Conservation (phyloP, 140 eudicot genomes). For the Senecio squalidus region DNA sequence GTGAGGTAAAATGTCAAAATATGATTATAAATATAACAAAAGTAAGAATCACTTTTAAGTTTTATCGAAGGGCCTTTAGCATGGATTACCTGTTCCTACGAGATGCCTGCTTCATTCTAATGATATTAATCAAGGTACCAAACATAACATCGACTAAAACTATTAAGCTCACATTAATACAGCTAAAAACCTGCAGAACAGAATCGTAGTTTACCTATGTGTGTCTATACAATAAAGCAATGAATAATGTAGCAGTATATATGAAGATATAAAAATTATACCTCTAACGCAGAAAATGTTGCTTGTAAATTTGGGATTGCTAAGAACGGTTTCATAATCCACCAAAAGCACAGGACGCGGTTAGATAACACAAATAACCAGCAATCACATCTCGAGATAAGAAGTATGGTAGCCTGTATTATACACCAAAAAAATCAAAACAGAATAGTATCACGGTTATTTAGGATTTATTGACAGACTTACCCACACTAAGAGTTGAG, state of each 20-base stretch:
- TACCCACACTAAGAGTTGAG: slow-evolving; percentile 75
- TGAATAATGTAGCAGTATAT: slow-evolving; percentile 5
- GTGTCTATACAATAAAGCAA: neutral
- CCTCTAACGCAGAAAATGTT: slow-evolving; percentile 58
- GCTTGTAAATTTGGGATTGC: slow-evolving; percentile 49
- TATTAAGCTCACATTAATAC: slow-evolving; percentile 43
- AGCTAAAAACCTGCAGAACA: slow-evolving; percentile 51
- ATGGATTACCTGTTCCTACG: slow-evolving; percentile 55
- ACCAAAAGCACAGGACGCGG: slow-evolving; percentile 56
- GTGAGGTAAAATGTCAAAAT: slow-evolving; percentile 3
- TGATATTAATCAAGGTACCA: slow-evolving; percentile 38
- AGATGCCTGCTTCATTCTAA: slow-evolving; percentile 37
- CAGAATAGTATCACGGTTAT: neutral
- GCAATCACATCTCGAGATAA: slow-evolving; percentile 33
- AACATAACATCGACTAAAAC: slow-evolving; percentile 49
- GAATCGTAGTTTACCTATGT: neutral
- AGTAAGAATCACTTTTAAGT: slow-evolving; percentile 10
- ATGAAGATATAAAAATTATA: slow-evolving; percentile 10
- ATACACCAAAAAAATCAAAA: slow-evolving; percentile 6
- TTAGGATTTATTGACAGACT: slow-evolving; percentile 3
- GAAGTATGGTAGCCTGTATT: slow-evolving; percentile 46
- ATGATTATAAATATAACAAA: slow-evolving; percentile 14
- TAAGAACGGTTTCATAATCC: slow-evolving; percentile 53
- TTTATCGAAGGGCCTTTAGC: too few species aligned
- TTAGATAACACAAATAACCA: slow-evolving; percentile 47